Conservation (phyloP, 805 yeast species). For the Saturnispora galanensis region DNA sequence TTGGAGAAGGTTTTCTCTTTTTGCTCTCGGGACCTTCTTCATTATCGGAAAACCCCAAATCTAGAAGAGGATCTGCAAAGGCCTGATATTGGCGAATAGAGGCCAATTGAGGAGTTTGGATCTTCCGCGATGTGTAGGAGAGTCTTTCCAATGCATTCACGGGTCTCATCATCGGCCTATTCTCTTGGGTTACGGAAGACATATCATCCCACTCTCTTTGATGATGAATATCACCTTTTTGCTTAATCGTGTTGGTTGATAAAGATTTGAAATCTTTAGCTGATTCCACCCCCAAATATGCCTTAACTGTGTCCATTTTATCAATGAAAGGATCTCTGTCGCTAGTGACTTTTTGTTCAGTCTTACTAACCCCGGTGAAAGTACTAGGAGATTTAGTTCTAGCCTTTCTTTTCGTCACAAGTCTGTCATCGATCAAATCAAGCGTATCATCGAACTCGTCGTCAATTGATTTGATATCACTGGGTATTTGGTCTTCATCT, state of each 20-base stretch:
- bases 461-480: constrained; percentile 11
- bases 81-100: not conserved
- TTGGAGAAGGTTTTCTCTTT: not conserved
- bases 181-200: too few species aligned
- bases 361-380: too few species aligned
- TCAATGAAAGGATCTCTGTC: too few species aligned
- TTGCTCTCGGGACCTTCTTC: not conserved
- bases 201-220: not conserved
- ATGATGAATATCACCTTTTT: too few species aligned
- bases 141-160: not conserved
- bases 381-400: too few species aligned
- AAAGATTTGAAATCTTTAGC: too few species aligned
- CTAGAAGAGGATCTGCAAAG: constrained; percentile 4
- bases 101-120: not conserved
- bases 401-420: not conserved
- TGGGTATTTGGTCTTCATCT: constrained; percentile 5
- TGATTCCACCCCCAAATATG: too few species aligned
- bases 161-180: too few species aligned
- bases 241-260: too few species aligned
- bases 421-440: constrained; percentile 7
- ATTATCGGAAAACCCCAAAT: constrained; percentile 4
- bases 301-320: too few species aligned
- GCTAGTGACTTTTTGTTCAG: too few species aligned
- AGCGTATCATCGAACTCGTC: constrained; percentile 13
- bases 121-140: not conserved